Base-by-base conservation (phyloP, 75 land plant species). In the Larix kaempferi region DNA sequence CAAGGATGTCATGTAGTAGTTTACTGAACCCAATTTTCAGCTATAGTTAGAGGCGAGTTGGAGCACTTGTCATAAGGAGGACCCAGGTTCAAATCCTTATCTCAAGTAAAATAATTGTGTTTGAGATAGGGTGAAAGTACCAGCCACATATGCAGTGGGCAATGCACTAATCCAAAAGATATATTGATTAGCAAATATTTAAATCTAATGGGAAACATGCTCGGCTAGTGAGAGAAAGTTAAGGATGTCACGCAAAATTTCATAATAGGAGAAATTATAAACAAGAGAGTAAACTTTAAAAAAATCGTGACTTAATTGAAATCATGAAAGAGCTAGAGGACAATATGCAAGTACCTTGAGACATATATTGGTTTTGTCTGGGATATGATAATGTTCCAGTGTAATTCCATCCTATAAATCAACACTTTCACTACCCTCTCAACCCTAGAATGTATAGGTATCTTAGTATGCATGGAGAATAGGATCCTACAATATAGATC, bases 401-500 rank as follows among this genome's bases (percentile, higher is more conserved):
- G 58, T 60, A 27, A 35, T 57, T 35, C 73, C 80, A 59, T 85
- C 78, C 6, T 74, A 72, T 23, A 86, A 67, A 21, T 77, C 77
- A 14, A 84, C 74, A 52, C 64, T 77, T 35, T 82, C 62, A 0
- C 87, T 87, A 56, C 29, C 54, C 57, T 85, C 83, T 54, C 77
- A 65, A 3, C 77, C 88, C 71, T 66, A 86, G 37, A 86, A 77
- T 6, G 80, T 65, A 55, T 74, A 84, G 25, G 66, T 81, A 22
- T 86, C 87, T 61, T 86, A 83, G 33, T 86, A 80, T 29, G 84
- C 58, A 75, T 84, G 81, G 25, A 86, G 65, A 11, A 78, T 78
- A 2, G 82, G 78, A 19, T 60, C 22, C 21, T 19, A 59, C 59
- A 65, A 81, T 86, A 85, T 22, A 86, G 69, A 54, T 86, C 87